Percentiles rank a stretch among this genome's conserved stretches.
Evolutionary conservation across 176 grass and related monocot species (phyloP).

Genomic region (Ampelocalamus luodianensis): DNA sequence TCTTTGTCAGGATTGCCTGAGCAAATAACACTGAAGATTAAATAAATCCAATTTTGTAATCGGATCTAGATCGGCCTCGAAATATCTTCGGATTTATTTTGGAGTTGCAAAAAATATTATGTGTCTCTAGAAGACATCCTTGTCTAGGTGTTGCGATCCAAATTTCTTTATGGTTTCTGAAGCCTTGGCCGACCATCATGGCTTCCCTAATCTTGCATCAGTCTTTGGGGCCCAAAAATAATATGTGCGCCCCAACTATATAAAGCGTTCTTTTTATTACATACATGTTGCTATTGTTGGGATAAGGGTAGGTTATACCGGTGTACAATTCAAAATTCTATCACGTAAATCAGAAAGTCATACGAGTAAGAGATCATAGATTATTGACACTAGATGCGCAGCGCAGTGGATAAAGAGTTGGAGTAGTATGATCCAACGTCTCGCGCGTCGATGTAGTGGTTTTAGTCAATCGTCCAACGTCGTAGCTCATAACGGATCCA

Average conservation of each 20-base stretch:
- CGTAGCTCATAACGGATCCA: no score
- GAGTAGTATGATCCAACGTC: no score
- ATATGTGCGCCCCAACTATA: background rate
- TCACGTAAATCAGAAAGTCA: no score
- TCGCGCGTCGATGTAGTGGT: no score
- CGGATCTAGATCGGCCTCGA: background rate
- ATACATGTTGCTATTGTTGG: background rate
- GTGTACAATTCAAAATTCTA: no score
- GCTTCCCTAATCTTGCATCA: background rate
- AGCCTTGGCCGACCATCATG: slow-evolving; percentile 24
- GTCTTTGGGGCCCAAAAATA: background rate
- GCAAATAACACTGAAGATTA: background rate
- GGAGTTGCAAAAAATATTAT: background rate
- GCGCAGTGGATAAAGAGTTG: no score
- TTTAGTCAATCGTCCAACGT: no score
- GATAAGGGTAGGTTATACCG: no score
- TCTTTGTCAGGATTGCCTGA: slow-evolving; percentile 22
- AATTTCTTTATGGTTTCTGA: slow-evolving; percentile 23
- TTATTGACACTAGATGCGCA: no score
- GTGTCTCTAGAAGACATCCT: slow-evolving; percentile 1
- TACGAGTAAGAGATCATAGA: no score
- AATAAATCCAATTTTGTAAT: background rate
- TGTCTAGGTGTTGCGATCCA: slow-evolving; percentile 20
- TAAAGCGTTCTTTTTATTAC: background rate
- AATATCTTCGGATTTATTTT: background rate